Base-by-base conservation (phyloP, 805 yeast species). In the Monosporozyma servazzii region DNA sequence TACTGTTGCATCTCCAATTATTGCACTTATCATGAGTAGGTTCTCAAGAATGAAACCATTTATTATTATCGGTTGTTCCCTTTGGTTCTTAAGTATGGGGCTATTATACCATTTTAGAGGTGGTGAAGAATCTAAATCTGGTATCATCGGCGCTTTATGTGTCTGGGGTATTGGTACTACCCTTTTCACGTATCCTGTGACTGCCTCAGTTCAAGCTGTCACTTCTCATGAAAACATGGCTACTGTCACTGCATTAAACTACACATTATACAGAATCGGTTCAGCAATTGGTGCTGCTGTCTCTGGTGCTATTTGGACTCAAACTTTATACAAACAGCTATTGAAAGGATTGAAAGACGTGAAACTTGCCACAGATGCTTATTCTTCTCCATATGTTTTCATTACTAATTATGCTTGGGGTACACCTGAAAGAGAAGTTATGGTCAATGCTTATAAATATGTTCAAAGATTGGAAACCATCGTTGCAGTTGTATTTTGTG, bases 271-370 rank as follows among this genome's bases (percentile, higher is more conserved):
- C 63, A 75, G 78, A 56, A 72, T 84, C 51, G 90, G 90, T 7
- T 65, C 79, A 11, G 85, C 86, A 4, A 58, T 83, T 48, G 89
- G 89, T 21, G 66, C 75, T 31, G 67, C 84, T 23, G 75, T 84
- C 23, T 75, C 86, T 20, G 88, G 88, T 56, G 87, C 88, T 30
- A 73, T 84, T 42, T 84, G 88, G 88, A 78, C 87, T 11, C 81
- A 81, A 60, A 61, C 72, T 17, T 69, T 84, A 58, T 84, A 78
- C 61, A 59, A 62, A 21, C 61, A 73, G 57, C 65, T 80, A 47
- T 51, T 59, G 31, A 65, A 69, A 46, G 57, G 68, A 51, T 54
- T 71, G 58, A 60, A 63, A 8, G 70, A 76, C 53, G 58, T 66
- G 1, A 64, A 73, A 0, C 54, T 75, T n/a, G 79, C 80, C 8